Evolutionary conservation across 2,329 filamentous ascomycete genomes (phyloP).

Genomic region (Chaetomiaceae sp.): DNA sequence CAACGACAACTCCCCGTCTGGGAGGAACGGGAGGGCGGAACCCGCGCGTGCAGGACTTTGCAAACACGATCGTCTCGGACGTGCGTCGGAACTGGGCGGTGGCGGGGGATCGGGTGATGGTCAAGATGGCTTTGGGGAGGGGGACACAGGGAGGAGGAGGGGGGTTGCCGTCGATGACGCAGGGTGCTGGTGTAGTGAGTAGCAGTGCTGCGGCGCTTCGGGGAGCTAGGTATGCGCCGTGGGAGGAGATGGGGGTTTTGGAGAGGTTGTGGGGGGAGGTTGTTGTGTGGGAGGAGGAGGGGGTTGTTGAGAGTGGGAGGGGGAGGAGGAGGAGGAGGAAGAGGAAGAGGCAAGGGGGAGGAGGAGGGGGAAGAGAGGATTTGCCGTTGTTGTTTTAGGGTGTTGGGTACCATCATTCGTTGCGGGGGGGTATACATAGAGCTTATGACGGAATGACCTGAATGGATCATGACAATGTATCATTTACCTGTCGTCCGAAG

Average conservation of each 20-base stretch:
- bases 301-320: not conserved
- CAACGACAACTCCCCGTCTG: too few relatives aligned
- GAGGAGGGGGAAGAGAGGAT: not conserved
- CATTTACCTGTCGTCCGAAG: too few relatives aligned
- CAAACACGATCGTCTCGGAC: conserved; percentile 17
- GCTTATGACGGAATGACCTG: too few relatives aligned
- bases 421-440: too few relatives aligned
- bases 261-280: conserved; percentile 31
- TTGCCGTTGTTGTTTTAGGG: conserved; percentile 11
- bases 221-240: conserved; percentile 27
- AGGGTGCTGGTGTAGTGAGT: not conserved
- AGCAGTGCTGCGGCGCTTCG: conserved; percentile 5
- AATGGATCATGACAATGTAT: too few relatives aligned
- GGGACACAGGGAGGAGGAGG: not conserved
- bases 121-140: conserved; percentile 21
- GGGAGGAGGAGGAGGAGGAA: not conserved
- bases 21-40: not conserved
- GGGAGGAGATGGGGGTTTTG: conserved; percentile 31
- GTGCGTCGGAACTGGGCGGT: conserved; percentile 23
- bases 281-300: conserved; percentile 29
- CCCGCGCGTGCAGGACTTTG: conserved; percentile 17
- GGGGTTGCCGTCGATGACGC: not conserved
- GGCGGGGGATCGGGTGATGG: conserved; percentile 19
- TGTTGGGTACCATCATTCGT: too few relatives aligned
- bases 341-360: not conserved